Evolutionary conservation across 495 filamentous ascomycete species (phyloP), one percentile per base, ranked within the genome.

Genomic region (Neohortaea acidophila): DNA sequence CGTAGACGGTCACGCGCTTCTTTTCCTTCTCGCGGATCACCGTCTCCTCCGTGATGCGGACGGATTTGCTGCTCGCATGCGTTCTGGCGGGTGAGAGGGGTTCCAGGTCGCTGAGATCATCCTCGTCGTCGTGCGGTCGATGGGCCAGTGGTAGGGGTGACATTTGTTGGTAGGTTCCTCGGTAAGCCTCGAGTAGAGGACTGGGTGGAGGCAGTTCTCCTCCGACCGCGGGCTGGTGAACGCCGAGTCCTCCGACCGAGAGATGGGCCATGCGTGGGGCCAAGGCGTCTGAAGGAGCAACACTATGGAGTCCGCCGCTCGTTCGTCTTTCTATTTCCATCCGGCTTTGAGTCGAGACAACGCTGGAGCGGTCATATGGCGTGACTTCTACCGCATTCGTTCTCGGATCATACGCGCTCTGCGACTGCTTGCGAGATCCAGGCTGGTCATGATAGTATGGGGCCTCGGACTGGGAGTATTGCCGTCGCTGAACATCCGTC

Each of bases 111-210:
- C 57, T 54, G 9, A 52, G 33, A 26, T 52, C 51, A 10, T 54
- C 35, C 33, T 59, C 58, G 34, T 61, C 59, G 27, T 59, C 43
- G 5, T 52, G 49, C 5, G 57, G 55, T 40, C 64, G 55, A 28
- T 77, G 62, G 0, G 87, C 81, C 0, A 81, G 84, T 0, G 86
- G 86, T 83, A 93, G 89, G 1, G 89, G 87, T 1, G 86, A 92
- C 48, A 94, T 83, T 36, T 80, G 81, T 58, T 97, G 89, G 53
- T 91, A 97, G 1, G 85, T 93, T 5, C 89, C 89, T 41, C 76
- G 77, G 59, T 97, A 97, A 1, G 89, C 79, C 59, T 94, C 89
- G 10, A 94, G 69, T 13, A 94, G 65, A 0, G 89, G 89, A 41
- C 81, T 89, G 23, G 51, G 41, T 1, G 53, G 51, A 6, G 52